Evolutionary conservation across 2,329 filamentous ascomycete genomes (phyloP), one percentile per base, ranked within the genome.

Genomic region (Microdochium bolleyi): DNA sequence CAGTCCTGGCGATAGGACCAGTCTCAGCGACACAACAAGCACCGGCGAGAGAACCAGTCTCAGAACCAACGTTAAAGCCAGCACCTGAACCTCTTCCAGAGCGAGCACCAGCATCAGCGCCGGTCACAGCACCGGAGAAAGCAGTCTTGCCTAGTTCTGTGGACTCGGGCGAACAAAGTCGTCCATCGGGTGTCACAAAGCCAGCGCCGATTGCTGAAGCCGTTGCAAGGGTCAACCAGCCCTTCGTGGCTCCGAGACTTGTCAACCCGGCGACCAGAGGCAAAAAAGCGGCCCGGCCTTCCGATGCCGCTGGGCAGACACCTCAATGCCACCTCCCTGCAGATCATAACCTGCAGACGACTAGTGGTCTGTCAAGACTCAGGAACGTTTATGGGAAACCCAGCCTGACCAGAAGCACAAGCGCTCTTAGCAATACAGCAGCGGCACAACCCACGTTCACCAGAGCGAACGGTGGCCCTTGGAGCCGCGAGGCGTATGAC

Each of bases 401-500:
- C 10, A 46, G 13, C 21, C 5, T 46, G n/a, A 19, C 22, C 16
- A 3, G 41, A 22, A 50, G n/a, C 38, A 41, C 2, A 53, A 55
- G 22, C 32, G 52, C 24, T 50, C 54, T 10, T 50, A 59, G 53
- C 55, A 60, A 9, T 59, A 61, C 2, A 64, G 61, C 48, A 63
- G 52, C 55, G 62, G 57, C 3, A 11, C n/a, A 22, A 21, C 70
- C 73, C 10, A 72, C 71, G 1, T 78, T 79, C 53, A 67, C 67
- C 2, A 76, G 71, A 60, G 75, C 73, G 2, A 80, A 78, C 58
- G 71, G 79, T 16, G 84, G 84, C 2, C 80, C 85, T 0, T 89
- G 85, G 85, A 88, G 83, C 58, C 77, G 75, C 24, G 85, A 88
- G 62, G 84, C 85, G 1, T 75, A 80, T 57, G 85, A 89, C 63